Percentiles rank a stretch among this genome's conserved stretches.
These are phyloP conservation scores for Candida qinlingensis DNA, from an alignment of 805 yeast genomes.

Conservation along the genomic window DNA sequence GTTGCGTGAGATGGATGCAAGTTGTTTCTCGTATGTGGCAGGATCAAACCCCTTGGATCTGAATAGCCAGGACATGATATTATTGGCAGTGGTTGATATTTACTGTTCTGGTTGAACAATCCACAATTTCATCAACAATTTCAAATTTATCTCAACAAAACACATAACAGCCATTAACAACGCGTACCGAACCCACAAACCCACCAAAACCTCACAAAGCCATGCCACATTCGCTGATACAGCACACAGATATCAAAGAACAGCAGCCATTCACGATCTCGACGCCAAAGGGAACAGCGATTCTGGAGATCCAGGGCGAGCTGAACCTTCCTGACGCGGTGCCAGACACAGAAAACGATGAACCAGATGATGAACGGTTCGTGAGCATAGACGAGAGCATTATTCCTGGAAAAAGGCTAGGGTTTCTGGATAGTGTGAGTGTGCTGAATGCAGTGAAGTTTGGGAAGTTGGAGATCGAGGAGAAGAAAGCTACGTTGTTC, in stretches of 20 bases:
- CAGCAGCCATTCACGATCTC: constrained; percentile 22
- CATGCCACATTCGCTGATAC: neutral
- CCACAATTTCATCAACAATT: no score
- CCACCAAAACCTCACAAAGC: neutral
- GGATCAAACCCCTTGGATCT: constrained; percentile 35
- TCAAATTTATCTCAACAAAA: no score
- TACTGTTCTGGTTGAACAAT: neutral
- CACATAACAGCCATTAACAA: neutral
- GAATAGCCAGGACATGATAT: constrained; percentile 19
- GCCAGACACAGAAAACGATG: constrained; percentile 28
- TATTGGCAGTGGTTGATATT: neutral
- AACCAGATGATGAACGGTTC: constrained; percentile 31
- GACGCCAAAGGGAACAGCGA: constrained; percentile 53
- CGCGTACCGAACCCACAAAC: neutral
- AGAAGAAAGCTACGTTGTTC: constrained; percentile 47
- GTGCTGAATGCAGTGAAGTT: constrained; percentile 38
- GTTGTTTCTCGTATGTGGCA: constrained; percentile 37
- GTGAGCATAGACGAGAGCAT: constrained; percentile 16
- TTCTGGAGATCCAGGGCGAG: constrained; percentile 74
- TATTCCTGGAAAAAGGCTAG: neutral
- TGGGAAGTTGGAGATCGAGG: constrained; percentile 45
- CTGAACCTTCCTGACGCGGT: constrained; percentile 41
- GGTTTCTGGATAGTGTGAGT: neutral
- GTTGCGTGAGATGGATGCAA: constrained; percentile 32
- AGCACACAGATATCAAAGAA: neutral